These are phyloP conservation scores for Schizosaccharomyces octosporus DNA, from an alignment of 805 yeast species.

Conservation along the genomic window DNA sequence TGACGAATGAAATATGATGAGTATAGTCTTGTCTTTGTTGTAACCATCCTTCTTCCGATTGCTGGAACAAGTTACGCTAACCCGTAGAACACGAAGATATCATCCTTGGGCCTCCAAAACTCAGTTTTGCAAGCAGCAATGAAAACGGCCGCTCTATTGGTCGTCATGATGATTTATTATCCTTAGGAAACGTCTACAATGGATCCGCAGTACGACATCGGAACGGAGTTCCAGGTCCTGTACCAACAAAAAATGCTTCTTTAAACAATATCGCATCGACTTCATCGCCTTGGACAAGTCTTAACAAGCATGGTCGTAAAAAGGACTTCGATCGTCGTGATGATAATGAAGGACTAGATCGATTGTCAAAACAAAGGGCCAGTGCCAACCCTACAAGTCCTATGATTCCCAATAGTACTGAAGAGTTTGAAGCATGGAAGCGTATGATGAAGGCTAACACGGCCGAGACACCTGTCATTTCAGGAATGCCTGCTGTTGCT, in stretches of 20 bases:
- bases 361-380: not conserved
- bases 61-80: not conserved
- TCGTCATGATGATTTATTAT: not conserved
- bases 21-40: no score
- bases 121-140: constrained; percentile 1
- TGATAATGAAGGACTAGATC: not conserved
- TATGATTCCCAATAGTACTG: not conserved
- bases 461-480: not conserved
- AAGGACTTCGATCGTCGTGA: not conserved
- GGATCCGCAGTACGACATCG: not conserved
- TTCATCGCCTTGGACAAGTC: not conserved
- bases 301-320: not conserved
- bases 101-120: constrained; percentile 2
- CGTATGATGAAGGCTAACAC: not conserved
- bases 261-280: not conserved
- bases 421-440: not conserved
- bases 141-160: not conserved
- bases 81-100: not conserved
- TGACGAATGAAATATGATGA: not conserved
- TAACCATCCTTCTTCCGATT: not conserved
- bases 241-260: not conserved
- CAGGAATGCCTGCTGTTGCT: no score
- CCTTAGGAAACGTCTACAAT: not conserved
- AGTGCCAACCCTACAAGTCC: not conserved
- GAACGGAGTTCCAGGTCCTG: not conserved